phyloP scores from a whole-genome alignment of 805 yeast species.

The Candida tammaniensis region DNA sequence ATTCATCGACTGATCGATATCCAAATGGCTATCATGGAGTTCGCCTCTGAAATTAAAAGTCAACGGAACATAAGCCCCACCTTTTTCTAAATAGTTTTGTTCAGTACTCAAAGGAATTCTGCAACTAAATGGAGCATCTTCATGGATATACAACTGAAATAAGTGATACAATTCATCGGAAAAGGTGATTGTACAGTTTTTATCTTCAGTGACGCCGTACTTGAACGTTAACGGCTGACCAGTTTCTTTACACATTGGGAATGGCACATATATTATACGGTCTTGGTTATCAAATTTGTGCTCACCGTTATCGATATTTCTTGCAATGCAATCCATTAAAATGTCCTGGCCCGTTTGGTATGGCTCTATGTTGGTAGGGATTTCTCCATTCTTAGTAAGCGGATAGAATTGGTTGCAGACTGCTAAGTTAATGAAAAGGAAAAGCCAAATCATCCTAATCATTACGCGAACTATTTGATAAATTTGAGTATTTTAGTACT shows the following conservation, averaged over 20 bases:
- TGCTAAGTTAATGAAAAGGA: too few relatives aligned
- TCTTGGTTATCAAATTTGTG: constrained; percentile 66
- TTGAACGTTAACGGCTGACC: constrained; percentile 54
- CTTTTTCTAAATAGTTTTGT: constrained; percentile 38
- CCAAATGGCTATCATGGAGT: constrained; percentile 65
- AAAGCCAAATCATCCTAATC: too few relatives aligned
- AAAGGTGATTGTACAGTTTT: constrained; percentile 59
- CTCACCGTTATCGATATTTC: constrained; percentile 75
- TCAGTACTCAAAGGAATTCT: constrained; percentile 52
- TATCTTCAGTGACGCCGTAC: constrained; percentile 50
- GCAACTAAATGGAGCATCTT: constrained; percentile 75
- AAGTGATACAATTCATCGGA: constrained; percentile 67
- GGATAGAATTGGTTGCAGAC: constrained; percentile 36
- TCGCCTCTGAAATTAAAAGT: constrained; percentile 65
- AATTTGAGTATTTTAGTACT: too few relatives aligned
- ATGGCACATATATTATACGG: constrained; percentile 53
- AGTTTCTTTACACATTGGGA: constrained; percentile 66
- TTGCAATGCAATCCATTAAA: constrained; percentile 56
- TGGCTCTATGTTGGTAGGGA: constrained; percentile 35
- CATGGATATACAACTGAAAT: constrained; percentile 73
- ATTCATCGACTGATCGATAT: constrained; percentile 58
- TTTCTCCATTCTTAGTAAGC: constrained; percentile 32
- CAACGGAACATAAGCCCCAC: constrained; percentile 54
- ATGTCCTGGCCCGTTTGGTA: constrained; percentile 41
- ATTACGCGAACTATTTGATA: too few relatives aligned